Evolutionary conservation across 2,329 filamentous ascomycete genomes (phyloP).

Genomic region (Penicillium occitanis): DNA sequence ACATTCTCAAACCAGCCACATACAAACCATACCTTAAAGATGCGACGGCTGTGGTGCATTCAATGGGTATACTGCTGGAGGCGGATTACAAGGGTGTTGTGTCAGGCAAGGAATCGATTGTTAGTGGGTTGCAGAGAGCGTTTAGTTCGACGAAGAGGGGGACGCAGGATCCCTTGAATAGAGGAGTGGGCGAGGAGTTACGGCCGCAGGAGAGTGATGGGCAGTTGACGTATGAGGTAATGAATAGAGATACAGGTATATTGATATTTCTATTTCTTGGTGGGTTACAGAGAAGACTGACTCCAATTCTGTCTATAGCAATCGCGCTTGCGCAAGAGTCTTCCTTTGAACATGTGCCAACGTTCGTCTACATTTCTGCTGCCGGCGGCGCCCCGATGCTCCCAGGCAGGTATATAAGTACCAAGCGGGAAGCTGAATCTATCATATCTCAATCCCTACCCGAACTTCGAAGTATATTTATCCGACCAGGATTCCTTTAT

Average conservation of each 20-base stretch:
- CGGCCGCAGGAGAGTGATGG: slow-evolving; percentile 66
- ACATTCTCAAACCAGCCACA: slow-evolving; percentile 78
- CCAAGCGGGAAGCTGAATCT: slow-evolving; percentile 86
- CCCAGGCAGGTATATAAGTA: slow-evolving; percentile 80
- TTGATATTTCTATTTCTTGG: slow-evolving; percentile 16
- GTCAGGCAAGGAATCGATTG: slow-evolving; percentile 76
- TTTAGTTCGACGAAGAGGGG: slow-evolving; percentile 65
- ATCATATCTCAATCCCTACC: slow-evolving; percentile 72
- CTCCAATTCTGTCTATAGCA: slow-evolving; percentile 51
- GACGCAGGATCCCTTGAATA: slow-evolving; percentile 69
- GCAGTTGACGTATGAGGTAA: slow-evolving; percentile 90
- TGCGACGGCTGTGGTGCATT: slow-evolving; percentile 86
- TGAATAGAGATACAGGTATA: slow-evolving; percentile 80
- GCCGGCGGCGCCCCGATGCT: slow-evolving; percentile 81
- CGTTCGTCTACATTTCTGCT: slow-evolving; percentile 87
- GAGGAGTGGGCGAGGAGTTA: slow-evolving; percentile 59
- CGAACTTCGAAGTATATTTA: slow-evolving; percentile 73
- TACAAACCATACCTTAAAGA: slow-evolving; percentile 74
- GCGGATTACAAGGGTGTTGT: slow-evolving; percentile 96
- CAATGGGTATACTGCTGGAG: slow-evolving; percentile 92
- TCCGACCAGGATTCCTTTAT: slow-evolving; percentile 86
- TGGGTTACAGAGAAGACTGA: neutral
- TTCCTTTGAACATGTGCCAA: slow-evolving; percentile 60
- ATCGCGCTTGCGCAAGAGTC: slow-evolving; percentile 80
- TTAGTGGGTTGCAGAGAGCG: slow-evolving; percentile 73